phyloP scores from a whole-genome alignment of 2,329 filamentous ascomycete species.

The Colletotrichum eleusines region DNA sequence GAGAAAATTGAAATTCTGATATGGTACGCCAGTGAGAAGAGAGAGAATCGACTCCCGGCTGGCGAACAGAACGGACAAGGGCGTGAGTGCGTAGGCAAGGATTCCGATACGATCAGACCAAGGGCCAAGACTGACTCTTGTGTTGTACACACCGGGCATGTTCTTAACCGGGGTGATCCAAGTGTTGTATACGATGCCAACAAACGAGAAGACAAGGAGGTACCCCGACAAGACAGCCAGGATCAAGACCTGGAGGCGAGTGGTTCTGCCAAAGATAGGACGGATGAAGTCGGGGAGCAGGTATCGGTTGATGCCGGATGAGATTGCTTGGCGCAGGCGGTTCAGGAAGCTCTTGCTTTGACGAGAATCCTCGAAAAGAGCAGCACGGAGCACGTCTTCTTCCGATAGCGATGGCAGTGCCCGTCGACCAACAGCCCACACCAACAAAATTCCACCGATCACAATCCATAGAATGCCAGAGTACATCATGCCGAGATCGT shows the following conservation, averaged over 20 bases:
- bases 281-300: slow-evolving; percentile 72
- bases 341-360: slow-evolving; percentile 36
- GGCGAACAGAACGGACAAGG: slow-evolving; percentile 75
- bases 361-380: slow-evolving; percentile 24
- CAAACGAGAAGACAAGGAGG: slow-evolving; percentile 75
- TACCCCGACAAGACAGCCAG: slow-evolving; percentile 70
- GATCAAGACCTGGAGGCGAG: slow-evolving; percentile 74
- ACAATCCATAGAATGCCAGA: slow-evolving; percentile 63
- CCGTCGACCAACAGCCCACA: slow-evolving; percentile 55
- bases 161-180: slow-evolving; percentile 78
- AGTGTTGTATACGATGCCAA: slow-evolving; percentile 74
- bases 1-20: slow-evolving; percentile 82
- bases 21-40: slow-evolving; percentile 77
- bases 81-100: slow-evolving; percentile 80
- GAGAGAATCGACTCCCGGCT: slow-evolving; percentile 78
- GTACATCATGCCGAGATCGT: slow-evolving; percentile 64
- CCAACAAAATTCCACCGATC: slow-evolving; percentile 57
- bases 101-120: slow-evolving; percentile 78
- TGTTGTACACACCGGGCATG: slow-evolving; percentile 68
- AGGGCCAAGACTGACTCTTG: slow-evolving; percentile 73
- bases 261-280: slow-evolving; percentile 74
- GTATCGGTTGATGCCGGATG: slow-evolving; percentile 51
- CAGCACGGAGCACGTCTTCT: slow-evolving; percentile 28
- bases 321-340: slow-evolving; percentile 53
- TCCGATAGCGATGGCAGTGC: slow-evolving; percentile 41